These are phyloP conservation scores for Vitis labrusca DNA, from an alignment of 164 flowering plant genomes.

Conservation along the genomic window DNA sequence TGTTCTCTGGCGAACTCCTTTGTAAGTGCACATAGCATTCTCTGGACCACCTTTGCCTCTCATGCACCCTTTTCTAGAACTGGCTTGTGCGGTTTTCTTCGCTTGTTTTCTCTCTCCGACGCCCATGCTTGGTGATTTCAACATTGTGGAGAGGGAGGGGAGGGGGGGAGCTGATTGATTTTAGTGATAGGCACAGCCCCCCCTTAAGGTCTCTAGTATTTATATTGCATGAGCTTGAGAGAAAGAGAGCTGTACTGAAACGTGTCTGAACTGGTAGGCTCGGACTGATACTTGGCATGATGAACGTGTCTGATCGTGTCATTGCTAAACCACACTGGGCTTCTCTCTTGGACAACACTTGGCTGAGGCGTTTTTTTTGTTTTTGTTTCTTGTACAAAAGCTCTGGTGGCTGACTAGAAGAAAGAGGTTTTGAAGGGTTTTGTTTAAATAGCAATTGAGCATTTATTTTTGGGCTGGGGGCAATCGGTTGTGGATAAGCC, in stretches of 20 bases:
- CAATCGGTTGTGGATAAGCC: slow-evolving; percentile 18
- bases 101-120: neutral
- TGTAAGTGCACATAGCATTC: slow-evolving; percentile 65
- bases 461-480: slow-evolving; percentile 6
- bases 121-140: no score
- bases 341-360: slow-evolving; percentile 14
- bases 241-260: slow-evolving; percentile 10
- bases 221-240: no score
- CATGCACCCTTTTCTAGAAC: slow-evolving; percentile 75
- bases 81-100: slow-evolving; percentile 34
- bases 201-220: no score
- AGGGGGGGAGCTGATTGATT: no score
- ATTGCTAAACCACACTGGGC: neutral
- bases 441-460: neutral
- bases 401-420: slow-evolving; percentile 19
- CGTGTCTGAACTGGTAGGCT: slow-evolving; percentile 19
- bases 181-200: no score
- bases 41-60: slow-evolving; percentile 84
- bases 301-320: slow-evolving; percentile 27
- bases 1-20: slow-evolving; percentile 70
- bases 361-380: slow-evolving; percentile 15
- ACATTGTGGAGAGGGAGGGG: no score
- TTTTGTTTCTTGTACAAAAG: slow-evolving; percentile 1
- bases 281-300: slow-evolving; percentile 26
- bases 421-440: no score